Evolutionary conservation across 2,329 filamentous ascomycete species (phyloP).

Genomic region (Cladosporium sp.): DNA sequence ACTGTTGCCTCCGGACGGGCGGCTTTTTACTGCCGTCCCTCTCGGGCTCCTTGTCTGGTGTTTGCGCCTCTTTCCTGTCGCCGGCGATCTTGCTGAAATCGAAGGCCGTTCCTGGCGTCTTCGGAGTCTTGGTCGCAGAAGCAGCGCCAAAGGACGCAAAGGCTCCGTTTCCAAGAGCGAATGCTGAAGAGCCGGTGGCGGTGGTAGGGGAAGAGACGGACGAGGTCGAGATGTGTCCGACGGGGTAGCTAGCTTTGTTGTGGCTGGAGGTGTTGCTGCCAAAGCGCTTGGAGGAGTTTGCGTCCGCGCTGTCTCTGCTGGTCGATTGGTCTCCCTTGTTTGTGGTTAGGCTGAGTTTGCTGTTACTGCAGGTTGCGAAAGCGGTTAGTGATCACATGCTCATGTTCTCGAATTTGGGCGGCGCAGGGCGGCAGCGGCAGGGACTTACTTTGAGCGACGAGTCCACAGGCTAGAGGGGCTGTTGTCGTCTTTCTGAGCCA

Average conservation of each 20-base stretch:
- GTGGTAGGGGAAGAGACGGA: slow-evolving; percentile 71
- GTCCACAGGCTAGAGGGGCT: slow-evolving; percentile 61
- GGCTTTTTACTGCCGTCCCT: slow-evolving; percentile 28
- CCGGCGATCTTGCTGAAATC: slow-evolving; percentile 65
- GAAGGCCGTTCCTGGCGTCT: slow-evolving; percentile 71
- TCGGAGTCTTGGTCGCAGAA: slow-evolving; percentile 75
- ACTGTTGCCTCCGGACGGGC: slow-evolving; percentile 30
- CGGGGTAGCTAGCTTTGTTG: slow-evolving; percentile 71
- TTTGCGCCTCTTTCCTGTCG: slow-evolving; percentile 60
- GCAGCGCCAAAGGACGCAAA: slow-evolving; percentile 88
- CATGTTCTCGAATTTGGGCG: slow-evolving; percentile 1
- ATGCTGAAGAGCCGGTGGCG: slow-evolving; percentile 78
- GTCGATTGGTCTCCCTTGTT: slow-evolving; percentile 57
- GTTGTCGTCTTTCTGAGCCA: slow-evolving; percentile 38
- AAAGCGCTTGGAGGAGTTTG: slow-evolving; percentile 65
- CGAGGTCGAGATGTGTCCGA: slow-evolving; percentile 68
- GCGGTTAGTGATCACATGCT: slow-evolving; percentile 25
- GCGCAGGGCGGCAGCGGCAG: slow-evolving; percentile 1
- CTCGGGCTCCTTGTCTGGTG: slow-evolving; percentile 45
- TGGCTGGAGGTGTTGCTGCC: slow-evolving; percentile 67
- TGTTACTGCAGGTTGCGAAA: slow-evolving; percentile 58
- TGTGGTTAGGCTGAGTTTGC: slow-evolving; percentile 89
- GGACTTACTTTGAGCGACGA: slow-evolving; percentile 75
- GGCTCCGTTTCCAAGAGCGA: slow-evolving; percentile 89
- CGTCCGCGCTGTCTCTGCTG: slow-evolving; percentile 54